Base-by-base conservation (phyloP, 345 rosid species). In the Microcos paniculata region DNA sequence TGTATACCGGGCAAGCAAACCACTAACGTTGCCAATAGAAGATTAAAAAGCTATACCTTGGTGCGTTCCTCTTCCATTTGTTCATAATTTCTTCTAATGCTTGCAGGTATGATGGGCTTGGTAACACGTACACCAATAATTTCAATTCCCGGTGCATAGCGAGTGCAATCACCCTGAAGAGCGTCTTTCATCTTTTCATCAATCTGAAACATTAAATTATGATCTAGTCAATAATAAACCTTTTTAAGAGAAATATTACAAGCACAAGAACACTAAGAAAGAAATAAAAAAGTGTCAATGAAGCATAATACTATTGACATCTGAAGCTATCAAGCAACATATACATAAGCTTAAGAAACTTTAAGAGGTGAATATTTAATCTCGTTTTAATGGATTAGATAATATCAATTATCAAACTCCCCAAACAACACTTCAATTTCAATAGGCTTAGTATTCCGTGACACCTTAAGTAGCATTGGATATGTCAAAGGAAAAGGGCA, bases 151-250 rank as follows among this genome's bases (percentile, higher is more conserved):
- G 95, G 98, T 74, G 98, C 97, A 85, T 88, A 92, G 24, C 88
- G 84, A 5, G 98, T 95, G 84, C 99, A 95, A 80, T 89, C 96
- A 79, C 48, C 90, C 77, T 95, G 99, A 76, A 95, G 97, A 79
- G 97, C 96, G 35, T 91, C 99, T 86, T 91, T 90, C 98, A 92
- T 95, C 81, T 91, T 92, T 79, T 95, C 98, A 77, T 91, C 99
- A 68, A 95, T 95, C 98, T 95, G 84, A 67, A 77, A 80, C 45
- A 62, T 48, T 12, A 65, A 23, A 23, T 21, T 42, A 51, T 42
- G 59, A 81, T 73, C 5, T 26, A 77, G 55, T 52, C 26, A 23
- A 65, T 13, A n/a, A 9, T n/a, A n/a, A n/a, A n/a, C n/a, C n/a
- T n/a, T n/a, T n/a, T 35, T 2, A 35, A 35, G 52, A 46, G 4